Evolutionary conservation across 75 land plant species (phyloP), one percentile per base, ranked within the genome.

Genomic region (Pinus albicaulis): DNA sequence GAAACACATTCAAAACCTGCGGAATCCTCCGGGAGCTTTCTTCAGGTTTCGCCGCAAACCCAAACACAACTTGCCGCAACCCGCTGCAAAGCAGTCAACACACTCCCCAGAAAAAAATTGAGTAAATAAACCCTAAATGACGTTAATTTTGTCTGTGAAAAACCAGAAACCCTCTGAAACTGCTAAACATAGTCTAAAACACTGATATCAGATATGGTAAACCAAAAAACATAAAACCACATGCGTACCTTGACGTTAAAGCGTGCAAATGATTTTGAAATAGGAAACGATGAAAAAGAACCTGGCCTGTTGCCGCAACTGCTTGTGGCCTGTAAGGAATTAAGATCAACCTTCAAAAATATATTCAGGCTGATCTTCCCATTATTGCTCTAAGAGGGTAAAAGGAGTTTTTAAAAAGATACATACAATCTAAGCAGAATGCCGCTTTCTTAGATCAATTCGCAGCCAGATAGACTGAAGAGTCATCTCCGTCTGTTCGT

Each of bases 241-340:
- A 26, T 72, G n/a, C 71, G 44, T 36, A 95, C 98, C 97, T 96
- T 96, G 56, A 94, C 99, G 85, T 92, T 87, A 80, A 96, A 96
- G 2, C 99, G 92, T 2, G 90, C 89, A 78, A 96, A 94, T 8
- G 99, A 96, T 73, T 94, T 96, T 96, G 98, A 97, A 96, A 61
- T 93, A 96, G 77, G n/a, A 96, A 96, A 4, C 99, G 96, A 78
- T 96, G 99, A 53, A 94, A 89, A 3, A 96, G 78, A 44, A 96
- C 99, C 77, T 96, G 99, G 0, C 94, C 98, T 23, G 99, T 96
- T 11, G 99, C 99, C 99, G 93, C 92, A 4, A 90, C 98, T 5
- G 95, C 98, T 76, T 96, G 99, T n/a, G 99, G 99, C 79, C 96
- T 93, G 81, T 10, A 52, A n/a, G 26, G 1, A n/a, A 76, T 63